phyloP scores from a whole-genome alignment of 805 yeast species.

The Spathaspora sp. region DNA sequence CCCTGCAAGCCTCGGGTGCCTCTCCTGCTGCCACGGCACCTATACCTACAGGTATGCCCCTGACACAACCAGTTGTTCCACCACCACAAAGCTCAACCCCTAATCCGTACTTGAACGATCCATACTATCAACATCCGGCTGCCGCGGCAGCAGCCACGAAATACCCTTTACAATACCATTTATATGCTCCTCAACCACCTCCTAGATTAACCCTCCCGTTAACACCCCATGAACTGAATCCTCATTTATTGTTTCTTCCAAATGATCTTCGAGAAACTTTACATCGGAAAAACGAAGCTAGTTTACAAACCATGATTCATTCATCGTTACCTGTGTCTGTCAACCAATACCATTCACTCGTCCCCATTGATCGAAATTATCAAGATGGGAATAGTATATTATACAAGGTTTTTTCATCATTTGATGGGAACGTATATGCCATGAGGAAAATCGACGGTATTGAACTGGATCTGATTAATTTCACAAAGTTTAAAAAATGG shows the following conservation, averaged over 20 bases:
- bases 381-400: slow-evolving; percentile 43
- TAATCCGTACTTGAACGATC: slow-evolving; percentile 16
- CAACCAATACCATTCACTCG: slow-evolving; percentile 72
- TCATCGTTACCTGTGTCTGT: slow-evolving; percentile 54
- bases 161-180: slow-evolving; percentile 72
- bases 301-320: slow-evolving; percentile 59
- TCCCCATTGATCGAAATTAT: slow-evolving; percentile 62
- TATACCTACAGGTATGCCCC: background rate
- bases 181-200: slow-evolving; percentile 88
- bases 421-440: slow-evolving; percentile 74
- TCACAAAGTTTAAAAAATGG: slow-evolving; percentile 68
- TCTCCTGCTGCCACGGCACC: slow-evolving; percentile 3
- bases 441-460: slow-evolving; percentile 64
- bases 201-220: slow-evolving; percentile 61
- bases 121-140: slow-evolving; percentile 8
- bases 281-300: slow-evolving; percentile 73
- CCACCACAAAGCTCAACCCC: slow-evolving; percentile 8
- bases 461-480: slow-evolving; percentile 47
- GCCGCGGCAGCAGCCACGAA: slow-evolving; percentile 8
- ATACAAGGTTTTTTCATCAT: slow-evolving; percentile 77
- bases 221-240: slow-evolving; percentile 67
- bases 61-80: background rate
- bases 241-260: slow-evolving; percentile 68
- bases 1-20: background rate
- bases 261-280: slow-evolving; percentile 67